Percentiles rank a stretch among this genome's conserved stretches.
Conservation (phyloP, 1,284 basidiomycete species). For the Puccinia brachypodii region DNA sequence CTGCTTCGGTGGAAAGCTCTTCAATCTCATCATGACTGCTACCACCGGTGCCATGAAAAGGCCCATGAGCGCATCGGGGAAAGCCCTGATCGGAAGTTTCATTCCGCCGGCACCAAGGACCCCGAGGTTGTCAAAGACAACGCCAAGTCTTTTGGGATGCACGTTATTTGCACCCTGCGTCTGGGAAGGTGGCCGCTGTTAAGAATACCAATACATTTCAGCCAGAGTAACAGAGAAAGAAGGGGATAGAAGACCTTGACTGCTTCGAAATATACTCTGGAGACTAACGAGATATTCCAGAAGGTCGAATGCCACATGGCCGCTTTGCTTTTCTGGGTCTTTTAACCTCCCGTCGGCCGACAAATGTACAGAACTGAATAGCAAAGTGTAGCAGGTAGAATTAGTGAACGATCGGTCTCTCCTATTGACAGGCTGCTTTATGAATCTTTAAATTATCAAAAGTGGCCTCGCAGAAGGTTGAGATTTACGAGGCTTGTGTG, state of each 20-base stretch:
- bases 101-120: constrained; percentile 72
- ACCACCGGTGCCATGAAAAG: constrained; percentile 65
- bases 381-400: neutral
- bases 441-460: neutral
- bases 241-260: neutral
- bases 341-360: neutral
- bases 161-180: neutral
- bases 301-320: constrained; percentile 25
- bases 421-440: neutral
- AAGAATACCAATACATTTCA: neutral
- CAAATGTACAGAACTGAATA: constrained; percentile 2
- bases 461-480: neutral
- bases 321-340: constrained; percentile 20
- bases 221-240: neutral
- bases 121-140: constrained; percentile 72
- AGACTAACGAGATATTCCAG: constrained; percentile 22
- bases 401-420: neutral
- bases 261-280: neutral
- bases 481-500: constrained; percentile 38
- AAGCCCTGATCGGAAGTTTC: constrained; percentile 54
- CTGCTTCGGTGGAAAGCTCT: constrained; percentile 52
- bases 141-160: constrained; percentile 69
- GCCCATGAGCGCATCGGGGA: constrained; percentile 65
- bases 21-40: constrained; percentile 53
- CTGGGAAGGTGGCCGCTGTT: neutral